Evolutionary conservation across 257 asterid genomes (phyloP), one percentile per base, ranked within the genome.

Genomic region (Orobanche coerulescens): DNA sequence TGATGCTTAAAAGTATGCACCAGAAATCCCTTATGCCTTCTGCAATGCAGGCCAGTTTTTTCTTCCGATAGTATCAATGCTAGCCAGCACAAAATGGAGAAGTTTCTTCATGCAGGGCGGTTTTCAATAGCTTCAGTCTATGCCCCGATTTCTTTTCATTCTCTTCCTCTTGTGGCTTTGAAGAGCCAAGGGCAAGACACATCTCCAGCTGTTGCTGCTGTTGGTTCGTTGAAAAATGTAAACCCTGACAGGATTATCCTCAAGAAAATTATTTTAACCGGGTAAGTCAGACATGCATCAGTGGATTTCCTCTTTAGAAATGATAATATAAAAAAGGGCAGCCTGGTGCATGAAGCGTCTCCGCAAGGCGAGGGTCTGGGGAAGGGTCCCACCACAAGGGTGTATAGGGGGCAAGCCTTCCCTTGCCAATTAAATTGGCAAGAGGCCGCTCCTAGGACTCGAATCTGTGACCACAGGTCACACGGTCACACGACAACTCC

Each of bases 11-110:
- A n/a, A n/a, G n/a, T 18, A 0, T 56, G 13, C 37, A 10, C 23
- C 30, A 8, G 0, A 10, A 15, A 42, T 64, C 62, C 33, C 62
- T 58, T 59, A 28, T 23, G 12, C 43, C 37, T 50, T 69, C 31
- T 63, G 59, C 42, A 3, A 46, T 80, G 68, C 85, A 93, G 97
- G 88, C 97, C 99, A 19, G 51, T 83, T 61, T 93, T 71, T 71
- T 89, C 97, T 54, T 81, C 95, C 14, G 96, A 93, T 65, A 78
- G 76, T 71, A 75, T 79, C 70, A 82, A 83, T 52, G 81, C 91
- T 28, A 90, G 82, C 66, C 84, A 87, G 81, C 94, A 82, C 79
- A 93, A 93, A 73, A 85, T 93, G 99, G 99, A 93, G 85, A 90
- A 94, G 70, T 93, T 89, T 83, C 97, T 93, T 73, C 99, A 93